A percentile compares a stretch with the other conserved stretches of the same genome.
Conservation (phyloP, 768 basidiomycete species). For the Leccinum uliginosum region DNA sequence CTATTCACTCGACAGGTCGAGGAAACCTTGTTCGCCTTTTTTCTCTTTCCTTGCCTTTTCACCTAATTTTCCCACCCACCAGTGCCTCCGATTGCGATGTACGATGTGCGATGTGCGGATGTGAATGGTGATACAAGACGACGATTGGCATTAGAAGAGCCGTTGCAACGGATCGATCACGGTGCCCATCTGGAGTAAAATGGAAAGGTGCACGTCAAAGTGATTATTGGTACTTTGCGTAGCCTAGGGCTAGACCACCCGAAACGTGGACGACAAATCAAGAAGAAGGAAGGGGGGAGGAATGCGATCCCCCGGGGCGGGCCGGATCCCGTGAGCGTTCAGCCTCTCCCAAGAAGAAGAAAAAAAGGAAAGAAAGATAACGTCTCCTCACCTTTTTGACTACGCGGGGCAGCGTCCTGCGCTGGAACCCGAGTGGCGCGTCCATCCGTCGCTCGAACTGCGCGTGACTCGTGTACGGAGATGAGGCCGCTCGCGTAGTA, state of each 20-base stretch:
- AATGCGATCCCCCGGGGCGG: background rate
- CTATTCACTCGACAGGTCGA: background rate
- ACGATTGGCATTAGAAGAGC: slow-evolving; percentile 25
- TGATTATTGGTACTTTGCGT: background rate
- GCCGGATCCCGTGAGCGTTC: background rate
- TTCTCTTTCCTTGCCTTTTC: background rate
- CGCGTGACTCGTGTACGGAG: slow-evolving; percentile 90
- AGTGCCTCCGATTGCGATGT: background rate
- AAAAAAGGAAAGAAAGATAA: background rate
- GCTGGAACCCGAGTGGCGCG: slow-evolving; percentile 75
- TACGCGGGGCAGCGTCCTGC: slow-evolving; percentile 78
- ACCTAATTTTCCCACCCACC: background rate
- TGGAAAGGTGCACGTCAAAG: background rate
- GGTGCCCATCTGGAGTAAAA: slow-evolving; percentile 52
- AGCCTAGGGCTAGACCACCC: background rate
- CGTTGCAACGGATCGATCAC: slow-evolving; percentile 70
- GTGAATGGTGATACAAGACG: background rate
- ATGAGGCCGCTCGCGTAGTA: slow-evolving; percentile 81
- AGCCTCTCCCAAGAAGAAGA: background rate
- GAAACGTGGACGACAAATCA: background rate
- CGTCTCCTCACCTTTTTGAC: slow-evolving; percentile 71
- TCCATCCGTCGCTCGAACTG: slow-evolving; percentile 88
- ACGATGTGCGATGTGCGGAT: background rate
- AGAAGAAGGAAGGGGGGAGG: background rate
- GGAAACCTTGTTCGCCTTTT: background rate